phyloP scores from a whole-genome alignment of 352 stramenopile genomes.

The Pythium grandisporangium region DNA sequence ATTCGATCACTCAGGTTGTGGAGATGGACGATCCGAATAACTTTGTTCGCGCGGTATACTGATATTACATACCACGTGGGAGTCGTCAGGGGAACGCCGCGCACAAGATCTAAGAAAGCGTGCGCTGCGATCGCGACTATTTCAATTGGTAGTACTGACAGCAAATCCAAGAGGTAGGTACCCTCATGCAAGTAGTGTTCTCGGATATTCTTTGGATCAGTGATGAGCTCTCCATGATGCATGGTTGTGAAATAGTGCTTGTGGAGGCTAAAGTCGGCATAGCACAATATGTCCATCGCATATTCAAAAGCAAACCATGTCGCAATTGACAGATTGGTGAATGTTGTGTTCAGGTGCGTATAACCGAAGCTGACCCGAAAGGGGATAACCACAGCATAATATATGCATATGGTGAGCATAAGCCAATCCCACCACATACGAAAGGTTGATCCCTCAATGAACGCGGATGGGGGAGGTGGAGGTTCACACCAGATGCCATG shows the following conservation, averaged over 20 bases:
- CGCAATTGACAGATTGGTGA: too few species aligned
- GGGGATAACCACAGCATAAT: conserved; percentile 20
- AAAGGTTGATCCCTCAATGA: conserved; percentile 18
- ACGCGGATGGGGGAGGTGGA: conserved; percentile 12
- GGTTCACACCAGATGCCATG: conserved; percentile 23
- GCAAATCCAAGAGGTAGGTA: conserved; percentile 19
- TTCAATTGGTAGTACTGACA: conserved; percentile 21
- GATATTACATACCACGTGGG: conserved; percentile 33
- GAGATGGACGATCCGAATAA: too few species aligned
- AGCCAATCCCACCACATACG: conserved; percentile 13
- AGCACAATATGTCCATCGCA: conserved; percentile 19
- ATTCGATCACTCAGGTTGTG: too few species aligned
- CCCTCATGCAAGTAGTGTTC: conserved; percentile 22
- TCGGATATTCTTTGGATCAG: conserved; percentile 12
- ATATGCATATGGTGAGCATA: conserved; percentile 20
- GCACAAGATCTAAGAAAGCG: not conserved
- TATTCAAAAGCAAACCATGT: conserved; percentile 30
- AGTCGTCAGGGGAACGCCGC: conserved; percentile 8
- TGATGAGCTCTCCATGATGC: conserved; percentile 20
- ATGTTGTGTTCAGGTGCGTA: conserved; percentile 16
- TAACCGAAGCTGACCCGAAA: conserved; percentile 22
- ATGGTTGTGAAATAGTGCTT: conserved; percentile 22
- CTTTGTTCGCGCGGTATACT: too few species aligned
- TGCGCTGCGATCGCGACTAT: conserved; percentile 3
- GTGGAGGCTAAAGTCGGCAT: conserved; percentile 22